phyloP scores from a whole-genome alignment of 306 rosid species.

The Canavalia gladiata region DNA sequence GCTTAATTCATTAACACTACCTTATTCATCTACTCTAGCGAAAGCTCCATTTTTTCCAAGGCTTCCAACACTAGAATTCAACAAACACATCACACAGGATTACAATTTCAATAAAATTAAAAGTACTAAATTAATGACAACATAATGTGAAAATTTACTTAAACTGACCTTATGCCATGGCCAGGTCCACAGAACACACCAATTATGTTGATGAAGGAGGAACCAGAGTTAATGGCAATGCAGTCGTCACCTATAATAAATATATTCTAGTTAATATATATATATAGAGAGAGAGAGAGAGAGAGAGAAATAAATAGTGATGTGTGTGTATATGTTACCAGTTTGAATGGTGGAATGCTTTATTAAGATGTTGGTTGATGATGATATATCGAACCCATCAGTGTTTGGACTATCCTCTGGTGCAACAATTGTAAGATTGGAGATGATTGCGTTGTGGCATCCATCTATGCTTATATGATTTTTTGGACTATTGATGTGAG shows the following conservation, averaged over 20 bases:
- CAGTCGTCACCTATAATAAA: constrained; percentile 64
- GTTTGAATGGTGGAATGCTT: constrained; percentile 34
- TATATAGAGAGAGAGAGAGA: no score
- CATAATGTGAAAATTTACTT: neutral
- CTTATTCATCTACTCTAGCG: constrained; percentile 41
- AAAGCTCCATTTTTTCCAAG: constrained; percentile 44
- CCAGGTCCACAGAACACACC: constrained; percentile 64
- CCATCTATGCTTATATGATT: constrained; percentile 47
- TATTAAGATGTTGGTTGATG: constrained; percentile 38
- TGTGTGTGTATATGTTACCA: constrained; percentile 40
- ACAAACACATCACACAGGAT: neutral
- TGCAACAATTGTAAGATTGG: constrained; percentile 42
- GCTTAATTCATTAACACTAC: no score
- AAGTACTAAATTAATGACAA: no score
- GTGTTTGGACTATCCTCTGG: constrained; percentile 68
- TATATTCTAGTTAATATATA: neutral
- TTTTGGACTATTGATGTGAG: constrained; percentile 42
- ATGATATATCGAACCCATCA: constrained; percentile 58
- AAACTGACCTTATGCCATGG: constrained; percentile 63
- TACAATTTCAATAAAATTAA: no score
- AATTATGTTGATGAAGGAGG: constrained; percentile 51
- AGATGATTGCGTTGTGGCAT: constrained; percentile 2
- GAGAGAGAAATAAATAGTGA: no score
- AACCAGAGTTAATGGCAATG: constrained; percentile 53
- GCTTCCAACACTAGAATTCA: constrained; percentile 59